A percentile compares a stretch with the other conserved stretches of the same genome.
phyloP scores from a whole-genome alignment of 2,329 filamentous ascomycete species.

The Phaeomoniella chlamydospora region DNA sequence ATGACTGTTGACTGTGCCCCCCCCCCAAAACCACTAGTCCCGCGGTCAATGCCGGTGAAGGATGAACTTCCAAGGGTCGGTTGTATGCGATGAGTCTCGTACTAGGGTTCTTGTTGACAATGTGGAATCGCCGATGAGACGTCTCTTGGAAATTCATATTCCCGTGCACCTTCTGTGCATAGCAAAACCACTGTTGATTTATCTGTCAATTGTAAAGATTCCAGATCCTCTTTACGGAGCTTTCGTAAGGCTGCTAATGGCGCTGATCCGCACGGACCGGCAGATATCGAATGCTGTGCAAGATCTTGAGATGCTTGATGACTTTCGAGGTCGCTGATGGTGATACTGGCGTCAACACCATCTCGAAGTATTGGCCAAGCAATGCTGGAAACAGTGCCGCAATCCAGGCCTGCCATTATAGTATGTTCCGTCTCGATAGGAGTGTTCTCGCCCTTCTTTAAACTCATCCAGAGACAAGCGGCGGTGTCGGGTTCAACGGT shows the following conservation, averaged over 20 bases:
- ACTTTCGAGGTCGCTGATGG: slow-evolving; percentile 47
- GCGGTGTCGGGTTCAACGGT: slow-evolving; percentile 57
- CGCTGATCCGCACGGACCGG: slow-evolving; percentile 51
- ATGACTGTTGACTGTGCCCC: no score
- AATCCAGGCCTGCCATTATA: slow-evolving; percentile 64
- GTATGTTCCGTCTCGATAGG: slow-evolving; percentile 43
- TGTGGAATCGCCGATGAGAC: slow-evolving; percentile 18
- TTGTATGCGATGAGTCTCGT: no score
- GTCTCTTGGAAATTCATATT: slow-evolving; percentile 32
- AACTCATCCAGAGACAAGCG: slow-evolving; percentile 34
- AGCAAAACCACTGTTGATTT: slow-evolving; percentile 50
- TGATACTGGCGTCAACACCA: slow-evolving; percentile 46
- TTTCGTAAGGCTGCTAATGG: slow-evolving; percentile 38
- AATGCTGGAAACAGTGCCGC: slow-evolving; percentile 50
- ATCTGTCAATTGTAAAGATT: slow-evolving; percentile 20
- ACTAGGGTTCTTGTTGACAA: background rate
- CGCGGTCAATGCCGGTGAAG: no score
- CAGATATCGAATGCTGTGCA: slow-evolving; percentile 26
- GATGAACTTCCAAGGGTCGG: no score
- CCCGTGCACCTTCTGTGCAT: slow-evolving; percentile 48
- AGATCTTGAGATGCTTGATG: slow-evolving; percentile 46
- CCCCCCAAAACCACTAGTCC: no score
- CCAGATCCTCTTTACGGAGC: slow-evolving; percentile 14
- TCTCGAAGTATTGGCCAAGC: slow-evolving; percentile 47
- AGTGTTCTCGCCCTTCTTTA: slow-evolving; percentile 31